These are phyloP conservation scores for Aspergillus olivimuriae DNA, from an alignment of 495 filamentous ascomycete genomes.

Conservation along the genomic window DNA sequence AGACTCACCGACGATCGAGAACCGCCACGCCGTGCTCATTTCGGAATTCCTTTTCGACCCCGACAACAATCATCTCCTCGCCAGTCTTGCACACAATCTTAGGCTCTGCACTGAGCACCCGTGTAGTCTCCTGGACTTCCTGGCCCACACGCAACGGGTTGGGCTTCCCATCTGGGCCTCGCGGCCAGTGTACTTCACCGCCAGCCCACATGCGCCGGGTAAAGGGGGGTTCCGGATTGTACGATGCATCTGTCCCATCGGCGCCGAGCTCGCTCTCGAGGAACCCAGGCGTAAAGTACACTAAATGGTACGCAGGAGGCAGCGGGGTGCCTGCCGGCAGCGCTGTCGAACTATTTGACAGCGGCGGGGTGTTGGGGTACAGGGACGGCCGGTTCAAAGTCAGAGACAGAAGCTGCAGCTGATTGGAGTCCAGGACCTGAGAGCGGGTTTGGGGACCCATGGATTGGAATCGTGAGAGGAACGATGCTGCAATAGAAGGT, in stretches of 20 bases:
- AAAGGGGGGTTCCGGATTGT: conserved; percentile 59
- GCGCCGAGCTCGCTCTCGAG: conserved; percentile 46
- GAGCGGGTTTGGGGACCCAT: conserved; percentile 36
- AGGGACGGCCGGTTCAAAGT: conserved; percentile 46
- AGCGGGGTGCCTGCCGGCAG: conserved; percentile 35
- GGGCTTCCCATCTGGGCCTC: conserved; percentile 22
- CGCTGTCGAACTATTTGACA: conserved; percentile 22
- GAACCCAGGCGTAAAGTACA: conserved; percentile 62
- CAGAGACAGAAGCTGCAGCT: conserved; percentile 48
- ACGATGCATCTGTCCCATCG: conserved; percentile 68
- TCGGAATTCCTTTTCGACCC: conserved; percentile 54
- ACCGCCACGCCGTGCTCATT: conserved; percentile 46
- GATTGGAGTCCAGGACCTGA: conserved; percentile 51
- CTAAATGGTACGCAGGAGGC: conserved; percentile 63
- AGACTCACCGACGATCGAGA: conserved; percentile 44
- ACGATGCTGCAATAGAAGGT: conserved; percentile 33
- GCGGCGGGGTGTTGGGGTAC: conserved; percentile 20
- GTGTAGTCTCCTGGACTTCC: conserved; percentile 50
- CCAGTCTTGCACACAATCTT: conserved; percentile 49
- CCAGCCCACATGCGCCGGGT: conserved; percentile 76
- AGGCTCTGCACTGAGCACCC: conserved; percentile 41
- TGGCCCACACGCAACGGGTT: conserved; percentile 47
- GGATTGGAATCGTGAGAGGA: conserved; percentile 37
- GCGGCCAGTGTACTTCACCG: conserved; percentile 51
- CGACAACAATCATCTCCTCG: conserved; percentile 59